Evolutionary conservation across 768 basidiomycete species (phyloP), one percentile per base, ranked within the genome.

Genomic region (Tricholoma bakamatsutake): DNA sequence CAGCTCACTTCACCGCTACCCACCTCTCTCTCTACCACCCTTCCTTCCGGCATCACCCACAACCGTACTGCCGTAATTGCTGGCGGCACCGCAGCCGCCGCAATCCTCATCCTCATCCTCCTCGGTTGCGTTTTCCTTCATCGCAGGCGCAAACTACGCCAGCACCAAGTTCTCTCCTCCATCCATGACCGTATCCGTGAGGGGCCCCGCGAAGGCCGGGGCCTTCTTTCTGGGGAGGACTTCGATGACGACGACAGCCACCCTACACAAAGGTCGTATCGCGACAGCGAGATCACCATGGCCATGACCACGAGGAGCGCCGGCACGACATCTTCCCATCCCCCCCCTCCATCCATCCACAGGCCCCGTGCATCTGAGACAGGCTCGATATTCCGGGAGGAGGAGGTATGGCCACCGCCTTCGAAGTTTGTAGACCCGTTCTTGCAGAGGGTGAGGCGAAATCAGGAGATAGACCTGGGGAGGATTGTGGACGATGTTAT

Each of bases 401-500:
- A 79, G 12, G 71, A 78, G 0, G 78, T 75, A 73, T 71, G 72
- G 1, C 75, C 76, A 0, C 79, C 79, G 1, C 68, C 56, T 1
- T 28, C 28, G 8, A 55, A 62, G 8, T 69, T 76, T 35, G 71
- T 76, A 5, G 77, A 79, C 57, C 77, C 76, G 0, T 71, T 76
- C 21, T 51, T 55, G 39, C 50, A 35, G 5, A 62, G 48, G 18
- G 58, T 61, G 51, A 59, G 65, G 42, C 18, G 55, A 28, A 72
- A 66, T 54, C 70, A 67, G 50, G 66, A 72, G 28, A 67, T 71
- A 24, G 69, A 75, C 27, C 55, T 78, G 8, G 52, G 66, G n/a
- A 67, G 60, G 8, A 79, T 81, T 47, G 74, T 80, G 8, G 72
- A 78, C 53, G 73, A 79, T 48, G 73, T 80, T 1, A 80, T 80